A percentile compares a stretch with the other conserved stretches of the same genome.
phyloP scores from a whole-genome alignment of 2,329 filamentous ascomycete species.

The Ceratocystis harringtonii region DNA sequence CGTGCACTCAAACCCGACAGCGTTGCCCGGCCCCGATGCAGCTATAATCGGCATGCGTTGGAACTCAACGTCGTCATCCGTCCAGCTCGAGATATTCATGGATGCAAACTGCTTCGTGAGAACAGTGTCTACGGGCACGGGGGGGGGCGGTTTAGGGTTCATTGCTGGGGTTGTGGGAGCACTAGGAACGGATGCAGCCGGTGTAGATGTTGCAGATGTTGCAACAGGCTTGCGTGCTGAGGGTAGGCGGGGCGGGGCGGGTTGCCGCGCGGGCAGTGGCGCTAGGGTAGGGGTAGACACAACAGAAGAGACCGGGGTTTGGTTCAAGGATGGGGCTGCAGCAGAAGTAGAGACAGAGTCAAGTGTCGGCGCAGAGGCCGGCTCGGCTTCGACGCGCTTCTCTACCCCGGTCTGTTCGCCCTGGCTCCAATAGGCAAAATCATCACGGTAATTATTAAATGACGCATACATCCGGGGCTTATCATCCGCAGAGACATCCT shows the following conservation, averaged over 20 bases:
- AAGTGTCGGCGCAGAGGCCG: neutral
- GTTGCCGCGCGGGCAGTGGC: neutral
- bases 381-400: neutral
- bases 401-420: constrained; percentile 8
- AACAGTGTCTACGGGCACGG: neutral
- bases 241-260: neutral
- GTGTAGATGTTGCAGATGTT: neutral
- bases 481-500: neutral
- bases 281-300: neutral
- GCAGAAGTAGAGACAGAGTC: neutral
- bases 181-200: no score
- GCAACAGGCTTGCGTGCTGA: constrained; percentile 1
- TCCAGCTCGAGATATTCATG: constrained; percentile 2
- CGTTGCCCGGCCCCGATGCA: constrained; percentile 1
- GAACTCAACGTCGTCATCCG: neutral
- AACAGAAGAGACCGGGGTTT: neutral
- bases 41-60: neutral
- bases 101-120: neutral
- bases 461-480: constrained; percentile 11
- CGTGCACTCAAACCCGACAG: constrained; percentile 6
- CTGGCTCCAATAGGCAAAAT: constrained; percentile 7
- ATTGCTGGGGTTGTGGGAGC: neutral
- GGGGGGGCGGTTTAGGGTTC: neutral
- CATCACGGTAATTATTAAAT: constrained; percentile 13
- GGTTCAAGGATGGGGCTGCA: neutral